Base-by-base conservation (phyloP, 192 early-diverging fungal species). In the Mortierella alpina region DNA sequence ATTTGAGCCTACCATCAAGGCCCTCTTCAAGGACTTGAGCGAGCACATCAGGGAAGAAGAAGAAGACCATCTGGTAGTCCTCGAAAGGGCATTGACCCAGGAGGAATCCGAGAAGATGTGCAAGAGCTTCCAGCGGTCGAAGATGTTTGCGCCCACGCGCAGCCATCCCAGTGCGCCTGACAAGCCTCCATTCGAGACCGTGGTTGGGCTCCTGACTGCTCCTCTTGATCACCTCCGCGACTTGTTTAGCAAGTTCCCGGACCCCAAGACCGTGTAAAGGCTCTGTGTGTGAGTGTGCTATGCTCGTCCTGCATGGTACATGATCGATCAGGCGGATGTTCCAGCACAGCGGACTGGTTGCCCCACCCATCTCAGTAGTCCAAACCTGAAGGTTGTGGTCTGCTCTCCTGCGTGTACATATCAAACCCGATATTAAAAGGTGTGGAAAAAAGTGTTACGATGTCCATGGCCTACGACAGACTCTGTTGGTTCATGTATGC, bases 1-100 rank as follows among this genome's bases (percentile, higher is more conserved):
- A 1, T 86, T 84, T 42, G 13, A 40, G 13, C 44, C 63, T 5
- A 47, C 64, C 5, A 7, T 84, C 15, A 44, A 54, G 13, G 58
- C 59, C 1, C 20, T 83, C 7, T 83, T 82, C 64, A 41, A 18
- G 50, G 61, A 80, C 56, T 55, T 86, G 15, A 17, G 50, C 15
- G 31, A 83, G 45, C 85, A 86, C 42, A 67, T 84, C 42, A 73
- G 83, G 59, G 74, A 86, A 17, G 85, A 86, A 64, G 85, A 86
- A 49, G 63, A 75, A 10, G 40, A 49, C 1, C 79, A 82, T 20
- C 66, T 85, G 15, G 58, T 81, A 10, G 42, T 63, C 11, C 20
- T 87, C 1, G 59, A 72, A 39, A 50, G 56, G 9, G 60, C 63
- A 1, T 15, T 83, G 0, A 4, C 4, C 1, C 15, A 57, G 20